Conservation (phyloP, 129 eudicot species). For the Logfia minima region DNA sequence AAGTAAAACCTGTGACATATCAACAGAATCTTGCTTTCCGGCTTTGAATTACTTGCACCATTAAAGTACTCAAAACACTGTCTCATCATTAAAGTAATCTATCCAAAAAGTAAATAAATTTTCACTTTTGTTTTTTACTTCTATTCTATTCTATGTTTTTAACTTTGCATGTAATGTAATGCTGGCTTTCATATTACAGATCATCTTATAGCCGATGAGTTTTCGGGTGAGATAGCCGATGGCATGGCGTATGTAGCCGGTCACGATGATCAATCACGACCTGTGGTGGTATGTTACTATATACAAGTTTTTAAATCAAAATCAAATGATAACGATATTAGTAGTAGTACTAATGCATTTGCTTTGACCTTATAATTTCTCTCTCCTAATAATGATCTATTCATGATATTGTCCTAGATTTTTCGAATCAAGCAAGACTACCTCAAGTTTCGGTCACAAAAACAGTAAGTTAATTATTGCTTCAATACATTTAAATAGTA, state of each 20-base stretch:
- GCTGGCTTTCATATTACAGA: conserved; percentile 35
- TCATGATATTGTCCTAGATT: conserved; percentile 35
- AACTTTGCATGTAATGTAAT: conserved; percentile 23
- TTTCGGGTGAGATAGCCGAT: conserved; percentile 87
- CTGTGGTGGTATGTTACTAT: conserved; percentile 59
- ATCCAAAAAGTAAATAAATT: conserved; percentile 29
- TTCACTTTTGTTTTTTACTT: conserved; percentile 24
- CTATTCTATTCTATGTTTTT: background rate
- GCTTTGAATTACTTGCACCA: conserved; percentile 41
- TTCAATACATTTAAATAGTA: background rate
- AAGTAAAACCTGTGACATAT: conserved; percentile 16
- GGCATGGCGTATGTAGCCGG: conserved; percentile 95
- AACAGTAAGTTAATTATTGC: conserved; percentile 56
- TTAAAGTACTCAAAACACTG: conserved; percentile 45
- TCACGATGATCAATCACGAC: conserved; percentile 80
- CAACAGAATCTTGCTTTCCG: conserved; percentile 46
- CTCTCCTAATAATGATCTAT: background rate
- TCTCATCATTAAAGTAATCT: conserved; percentile 45
- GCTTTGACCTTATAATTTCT: background rate
- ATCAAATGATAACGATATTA: too few relatives aligned
- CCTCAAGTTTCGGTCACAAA: conserved; percentile 84
- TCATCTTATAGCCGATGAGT: conserved; percentile 87
- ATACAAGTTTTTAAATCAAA: too few relatives aligned
- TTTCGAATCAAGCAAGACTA: conserved; percentile 94
- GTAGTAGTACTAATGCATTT: background rate